Evolutionary conservation across 176 grass and related monocot genomes (phyloP).

Genomic region (Musa itinerans): DNA sequence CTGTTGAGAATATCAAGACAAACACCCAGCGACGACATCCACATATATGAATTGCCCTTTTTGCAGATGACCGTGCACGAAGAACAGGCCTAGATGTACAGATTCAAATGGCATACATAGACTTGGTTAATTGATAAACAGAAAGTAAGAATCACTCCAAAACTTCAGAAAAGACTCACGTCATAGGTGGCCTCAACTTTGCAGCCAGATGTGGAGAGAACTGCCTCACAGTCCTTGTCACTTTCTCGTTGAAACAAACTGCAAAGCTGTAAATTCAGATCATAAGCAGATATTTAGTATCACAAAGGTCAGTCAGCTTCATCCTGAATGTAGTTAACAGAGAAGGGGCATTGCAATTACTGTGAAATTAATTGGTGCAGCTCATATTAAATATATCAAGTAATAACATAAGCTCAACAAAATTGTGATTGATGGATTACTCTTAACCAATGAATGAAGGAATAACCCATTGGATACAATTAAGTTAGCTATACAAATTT

Average conservation of each 20-base stretch:
- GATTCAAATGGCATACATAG: not conserved
- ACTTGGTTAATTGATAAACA: not conserved
- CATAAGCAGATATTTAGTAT: conserved; percentile 1
- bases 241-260: conserved; percentile 74
- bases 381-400: not conserved
- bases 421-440: not conserved
- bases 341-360: not conserved
- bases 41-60: conserved; percentile 98
- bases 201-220: conserved; percentile 98
- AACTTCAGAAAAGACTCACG: conserved; percentile 36
- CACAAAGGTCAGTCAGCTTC: not conserved
- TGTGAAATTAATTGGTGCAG: not conserved
- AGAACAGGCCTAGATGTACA: conserved; percentile 57
- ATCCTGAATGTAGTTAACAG: not conserved
- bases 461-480: not conserved
- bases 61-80: conserved; percentile 66
- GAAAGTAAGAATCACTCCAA: not conserved
- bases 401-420: not conserved
- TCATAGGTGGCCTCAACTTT: conserved; percentile 86
- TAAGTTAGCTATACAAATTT: not conserved
- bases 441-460: not conserved
- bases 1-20: conserved; percentile 76
- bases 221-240: conserved; percentile 70
- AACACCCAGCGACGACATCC: conserved; percentile 87
- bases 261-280: conserved; percentile 53